phyloP scores from a whole-genome alignment of 345 rosid genomes.

The Camelina hispida region DNA sequence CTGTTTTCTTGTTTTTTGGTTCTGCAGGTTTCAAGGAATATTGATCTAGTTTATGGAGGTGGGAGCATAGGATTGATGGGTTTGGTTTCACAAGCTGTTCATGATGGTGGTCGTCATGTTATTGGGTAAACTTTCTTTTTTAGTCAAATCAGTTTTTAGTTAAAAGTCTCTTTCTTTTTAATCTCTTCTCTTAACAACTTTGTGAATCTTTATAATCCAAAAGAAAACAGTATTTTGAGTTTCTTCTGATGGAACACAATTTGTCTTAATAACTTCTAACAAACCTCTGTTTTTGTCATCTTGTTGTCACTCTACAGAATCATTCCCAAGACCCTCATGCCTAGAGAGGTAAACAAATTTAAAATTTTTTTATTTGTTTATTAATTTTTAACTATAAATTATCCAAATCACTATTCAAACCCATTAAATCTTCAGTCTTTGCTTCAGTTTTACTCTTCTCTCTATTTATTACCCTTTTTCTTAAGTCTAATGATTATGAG shows the following conservation, averaged over 20 bases:
- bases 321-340: conserved; percentile 99
- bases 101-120: conserved; percentile 99
- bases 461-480: conserved; percentile 30
- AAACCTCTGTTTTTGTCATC: conserved; percentile 52
- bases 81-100: conserved; percentile 97
- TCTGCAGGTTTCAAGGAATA: conserved; percentile 89
- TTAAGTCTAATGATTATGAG: conserved; percentile 31
- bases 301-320: conserved; percentile 87
- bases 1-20: conserved; percentile 36
- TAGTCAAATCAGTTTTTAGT: neutral
- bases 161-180: neutral
- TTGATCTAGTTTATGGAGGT: conserved; percentile 99
- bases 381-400: conserved; percentile 25
- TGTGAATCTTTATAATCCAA: conserved; percentile 11
- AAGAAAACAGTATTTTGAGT: conserved; percentile 14
- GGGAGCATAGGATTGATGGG: conserved; percentile 99
- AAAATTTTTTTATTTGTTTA: conserved; percentile 26
- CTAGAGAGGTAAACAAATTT: conserved; percentile 80
- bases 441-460: conserved; percentile 45
- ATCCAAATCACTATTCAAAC: conserved; percentile 31
- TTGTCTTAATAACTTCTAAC: conserved; percentile 31
- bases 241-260: conserved; percentile 20
- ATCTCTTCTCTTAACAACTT: neutral
- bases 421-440: conserved; percentile 33
- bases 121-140: conserved; percentile 69